Evolutionary conservation across 1,284 basidiomycete genomes (phyloP).

Genomic region (Inonotus obliquus): DNA sequence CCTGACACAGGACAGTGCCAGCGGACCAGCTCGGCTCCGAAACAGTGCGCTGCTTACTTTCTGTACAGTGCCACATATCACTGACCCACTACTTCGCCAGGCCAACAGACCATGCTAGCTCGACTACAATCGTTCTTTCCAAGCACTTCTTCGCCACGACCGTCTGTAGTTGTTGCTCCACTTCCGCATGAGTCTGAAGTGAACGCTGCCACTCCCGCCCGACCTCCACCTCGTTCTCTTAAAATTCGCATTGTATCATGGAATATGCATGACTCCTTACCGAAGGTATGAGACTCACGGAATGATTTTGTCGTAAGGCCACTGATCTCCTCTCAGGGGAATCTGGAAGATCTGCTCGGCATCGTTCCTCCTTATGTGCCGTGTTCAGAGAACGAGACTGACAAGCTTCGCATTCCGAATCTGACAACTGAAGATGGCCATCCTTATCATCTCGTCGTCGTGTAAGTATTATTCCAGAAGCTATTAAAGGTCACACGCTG

Average conservation of each 20-base stretch:
- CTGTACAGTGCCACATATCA: background rate
- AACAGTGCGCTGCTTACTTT: background rate
- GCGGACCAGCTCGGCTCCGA: background rate
- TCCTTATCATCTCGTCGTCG: constrained; percentile 77
- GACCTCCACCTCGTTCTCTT: constrained; percentile 35
- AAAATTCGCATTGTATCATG: constrained; percentile 52
- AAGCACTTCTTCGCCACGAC: background rate
- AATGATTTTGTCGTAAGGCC: background rate
- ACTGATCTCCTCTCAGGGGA: constrained; percentile 45
- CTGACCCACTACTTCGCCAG: background rate
- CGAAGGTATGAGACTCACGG: constrained; percentile 46
- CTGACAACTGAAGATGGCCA: constrained; percentile 52
- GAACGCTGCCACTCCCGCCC: constrained; percentile 17
- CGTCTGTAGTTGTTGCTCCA: background rate
- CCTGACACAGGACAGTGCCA: background rate
- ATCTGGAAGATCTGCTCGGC: constrained; percentile 72
- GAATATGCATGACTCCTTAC: constrained; percentile 79
- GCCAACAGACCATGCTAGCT: constrained; percentile 6
- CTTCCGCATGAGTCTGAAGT: background rate
- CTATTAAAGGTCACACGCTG: constrained; percentile 12
- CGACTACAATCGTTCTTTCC: constrained; percentile 11
- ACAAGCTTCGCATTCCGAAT: constrained; percentile 38
- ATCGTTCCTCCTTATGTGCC: constrained; percentile 49
- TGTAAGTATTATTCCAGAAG: constrained; percentile 41
- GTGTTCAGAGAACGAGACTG: constrained; percentile 25